phyloP scores from a whole-genome alignment of 257 asterid genomes.

The Buddleja alternifolia region DNA sequence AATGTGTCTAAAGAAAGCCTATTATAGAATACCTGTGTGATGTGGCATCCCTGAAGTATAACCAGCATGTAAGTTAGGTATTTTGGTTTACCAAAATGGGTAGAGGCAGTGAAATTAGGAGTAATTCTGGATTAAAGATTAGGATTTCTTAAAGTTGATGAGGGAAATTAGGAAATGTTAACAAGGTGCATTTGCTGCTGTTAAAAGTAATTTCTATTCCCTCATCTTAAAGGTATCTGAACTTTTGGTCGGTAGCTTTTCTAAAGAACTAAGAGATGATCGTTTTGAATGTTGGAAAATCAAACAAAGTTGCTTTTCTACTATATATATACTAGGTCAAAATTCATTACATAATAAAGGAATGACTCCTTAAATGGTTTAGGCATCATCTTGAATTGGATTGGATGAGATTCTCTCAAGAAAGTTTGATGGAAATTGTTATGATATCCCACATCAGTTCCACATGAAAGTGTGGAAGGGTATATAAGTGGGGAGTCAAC shows the following conservation, averaged over 20 bases:
- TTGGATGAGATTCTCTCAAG: constrained; percentile 20
- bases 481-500: too few species aligned
- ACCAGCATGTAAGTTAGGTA: constrained; percentile 13
- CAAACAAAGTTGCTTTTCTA: constrained; percentile 4
- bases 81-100: constrained; percentile 9
- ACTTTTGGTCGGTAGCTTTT: constrained; percentile 16
- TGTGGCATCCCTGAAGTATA: constrained; percentile 16
- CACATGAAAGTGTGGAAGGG: too few species aligned
- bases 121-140: constrained; percentile 15
- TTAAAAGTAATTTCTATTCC: constrained; percentile 1
- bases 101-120: not conserved
- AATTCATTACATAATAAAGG: constrained; percentile 15
- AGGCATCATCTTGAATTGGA: constrained; percentile 24
- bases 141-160: not conserved
- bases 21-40: too few species aligned
- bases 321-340: constrained; percentile 23
- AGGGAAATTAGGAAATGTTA: constrained; percentile 3
- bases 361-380: constrained; percentile 19
- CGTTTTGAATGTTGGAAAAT: constrained; percentile 18
- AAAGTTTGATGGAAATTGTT: too few species aligned
- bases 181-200: not conserved
- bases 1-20: constrained; percentile 17
- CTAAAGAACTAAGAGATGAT: constrained; percentile 20
- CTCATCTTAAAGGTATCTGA: constrained; percentile 15
- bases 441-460: too few species aligned